Conservation (phyloP, 495 filamentous ascomycete genomes). For the Tuber microsphaerosporum region DNA sequence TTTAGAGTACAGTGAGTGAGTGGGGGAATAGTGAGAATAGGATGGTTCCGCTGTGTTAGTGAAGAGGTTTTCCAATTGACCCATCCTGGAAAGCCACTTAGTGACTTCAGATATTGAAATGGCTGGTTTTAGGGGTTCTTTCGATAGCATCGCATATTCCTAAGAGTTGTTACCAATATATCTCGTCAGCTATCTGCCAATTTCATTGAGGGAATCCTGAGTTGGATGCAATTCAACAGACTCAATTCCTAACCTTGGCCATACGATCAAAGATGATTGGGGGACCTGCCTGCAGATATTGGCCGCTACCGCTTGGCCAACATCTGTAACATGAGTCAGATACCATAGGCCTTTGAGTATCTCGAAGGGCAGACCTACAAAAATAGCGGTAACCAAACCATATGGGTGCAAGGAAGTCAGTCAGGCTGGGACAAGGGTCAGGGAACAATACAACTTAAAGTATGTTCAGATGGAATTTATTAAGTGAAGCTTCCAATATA, state of each 20-base stretch:
- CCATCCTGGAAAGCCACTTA: too few species aligned
- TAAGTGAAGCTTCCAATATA: not conserved
- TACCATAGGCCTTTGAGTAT: not conserved
- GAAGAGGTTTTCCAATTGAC: too few species aligned
- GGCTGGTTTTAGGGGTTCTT: slow-evolving; percentile 3
- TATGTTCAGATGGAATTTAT: slow-evolving; percentile 5
- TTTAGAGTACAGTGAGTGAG: too few species aligned
- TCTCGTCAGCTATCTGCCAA: not conserved
- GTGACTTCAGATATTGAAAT: too few species aligned
- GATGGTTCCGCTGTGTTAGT: too few species aligned
- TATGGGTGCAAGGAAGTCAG: not conserved
- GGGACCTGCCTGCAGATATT: not conserved
- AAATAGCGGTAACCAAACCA: not conserved
- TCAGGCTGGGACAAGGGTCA: slow-evolving; percentile 12
- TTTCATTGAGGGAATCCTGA: not conserved
- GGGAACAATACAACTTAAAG: not conserved
- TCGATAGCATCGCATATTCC: not conserved
- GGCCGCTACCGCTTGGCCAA: not conserved
- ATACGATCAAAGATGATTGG: not conserved
- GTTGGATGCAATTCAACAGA: slow-evolving; percentile 4
- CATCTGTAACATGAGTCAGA: not conserved
- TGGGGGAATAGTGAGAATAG: too few species aligned
- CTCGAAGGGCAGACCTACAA: slow-evolving; percentile 4
- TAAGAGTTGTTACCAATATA: not conserved
- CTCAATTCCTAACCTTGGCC: not conserved